phyloP scores from a whole-genome alignment of 352 stramenopile species.

The Phytophthora litchii region DNA sequence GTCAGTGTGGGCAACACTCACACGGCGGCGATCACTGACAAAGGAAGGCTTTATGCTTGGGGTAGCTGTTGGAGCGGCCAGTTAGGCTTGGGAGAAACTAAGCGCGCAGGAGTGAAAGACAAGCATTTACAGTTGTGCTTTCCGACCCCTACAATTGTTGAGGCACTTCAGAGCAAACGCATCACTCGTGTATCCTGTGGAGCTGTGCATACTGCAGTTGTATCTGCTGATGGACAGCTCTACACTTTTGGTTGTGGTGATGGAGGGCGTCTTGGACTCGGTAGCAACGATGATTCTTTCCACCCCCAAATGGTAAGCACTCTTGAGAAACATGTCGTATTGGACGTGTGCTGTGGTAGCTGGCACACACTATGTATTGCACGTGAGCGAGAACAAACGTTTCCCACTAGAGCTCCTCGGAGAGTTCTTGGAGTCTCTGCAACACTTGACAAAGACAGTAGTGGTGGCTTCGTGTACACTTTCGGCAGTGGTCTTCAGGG shows the following conservation, averaged over 20 bases:
- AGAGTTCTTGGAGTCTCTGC: not conserved
- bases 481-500: conserved; percentile 77
- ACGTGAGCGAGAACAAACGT: conserved; percentile 20
- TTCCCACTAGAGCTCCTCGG: conserved; percentile 5
- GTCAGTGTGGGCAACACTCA: conserved; percentile 75
- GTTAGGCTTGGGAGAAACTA: conserved; percentile 62
- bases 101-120: conserved; percentile 59
- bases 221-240: conserved; percentile 62
- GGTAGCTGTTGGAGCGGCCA: conserved; percentile 76
- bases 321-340: conserved; percentile 55
- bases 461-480: conserved; percentile 58
- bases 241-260: conserved; percentile 92
- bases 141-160: conserved; percentile 64
- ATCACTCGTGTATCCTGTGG: conserved; percentile 89
- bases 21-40: conserved; percentile 51
- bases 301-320: conserved; percentile 55
- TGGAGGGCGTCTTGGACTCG: conserved; percentile 89
- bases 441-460: not conserved
- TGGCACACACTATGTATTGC: conserved; percentile 81
- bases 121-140: conserved; percentile 62
- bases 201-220: conserved; percentile 78
- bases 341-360: conserved; percentile 63
- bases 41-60: conserved; percentile 64
- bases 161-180: conserved; percentile 41
- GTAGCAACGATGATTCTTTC: conserved; percentile 45